Conservation (phyloP, 257 asterid genomes). For the Anisodus tanguticus region DNA sequence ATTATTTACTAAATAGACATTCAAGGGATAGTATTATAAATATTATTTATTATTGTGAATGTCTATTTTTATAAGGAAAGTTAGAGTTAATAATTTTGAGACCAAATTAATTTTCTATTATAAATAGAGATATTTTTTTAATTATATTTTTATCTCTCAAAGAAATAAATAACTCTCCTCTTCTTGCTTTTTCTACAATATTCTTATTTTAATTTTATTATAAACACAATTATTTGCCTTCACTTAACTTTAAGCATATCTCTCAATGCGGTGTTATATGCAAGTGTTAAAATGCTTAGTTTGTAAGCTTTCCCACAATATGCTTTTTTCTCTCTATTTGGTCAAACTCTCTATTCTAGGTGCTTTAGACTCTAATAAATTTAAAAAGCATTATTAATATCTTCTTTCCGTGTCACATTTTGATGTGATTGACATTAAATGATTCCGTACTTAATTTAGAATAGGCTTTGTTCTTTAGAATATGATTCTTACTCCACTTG, state of each 20-base stretch:
- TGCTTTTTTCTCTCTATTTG: neutral
- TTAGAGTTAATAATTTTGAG: too few relatives aligned
- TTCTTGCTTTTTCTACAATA: too few relatives aligned
- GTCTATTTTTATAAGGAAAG: too few relatives aligned
- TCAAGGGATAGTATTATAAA: too few relatives aligned
- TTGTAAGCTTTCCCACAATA: slow-evolving; percentile 11
- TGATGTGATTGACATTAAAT: slow-evolving; percentile 6
- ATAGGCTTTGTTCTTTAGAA: slow-evolving; percentile 10
- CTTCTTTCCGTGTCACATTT: slow-evolving; percentile 14
- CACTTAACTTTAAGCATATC: neutral
- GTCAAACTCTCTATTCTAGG: neutral
- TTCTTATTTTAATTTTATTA: too few relatives aligned
- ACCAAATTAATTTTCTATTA: too few relatives aligned
- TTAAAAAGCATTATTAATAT: neutral
- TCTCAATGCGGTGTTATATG: slow-evolving; percentile 17
- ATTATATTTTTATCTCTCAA: too few relatives aligned
- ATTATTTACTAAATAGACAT: too few relatives aligned
- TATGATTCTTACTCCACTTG: neutral
- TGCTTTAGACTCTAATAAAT: neutral
- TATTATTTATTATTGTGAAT: too few relatives aligned
- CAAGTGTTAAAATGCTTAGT: slow-evolving; percentile 33
- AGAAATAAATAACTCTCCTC: too few relatives aligned
- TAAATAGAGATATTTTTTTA: too few relatives aligned
- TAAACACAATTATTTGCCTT: too few relatives aligned
- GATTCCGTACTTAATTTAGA: slow-evolving; percentile 9